Percentiles rank a stretch among this genome's conserved stretches.
phyloP scores from a whole-genome alignment of 768 basidiomycete genomes.

The Pleurotus ostreatus region DNA sequence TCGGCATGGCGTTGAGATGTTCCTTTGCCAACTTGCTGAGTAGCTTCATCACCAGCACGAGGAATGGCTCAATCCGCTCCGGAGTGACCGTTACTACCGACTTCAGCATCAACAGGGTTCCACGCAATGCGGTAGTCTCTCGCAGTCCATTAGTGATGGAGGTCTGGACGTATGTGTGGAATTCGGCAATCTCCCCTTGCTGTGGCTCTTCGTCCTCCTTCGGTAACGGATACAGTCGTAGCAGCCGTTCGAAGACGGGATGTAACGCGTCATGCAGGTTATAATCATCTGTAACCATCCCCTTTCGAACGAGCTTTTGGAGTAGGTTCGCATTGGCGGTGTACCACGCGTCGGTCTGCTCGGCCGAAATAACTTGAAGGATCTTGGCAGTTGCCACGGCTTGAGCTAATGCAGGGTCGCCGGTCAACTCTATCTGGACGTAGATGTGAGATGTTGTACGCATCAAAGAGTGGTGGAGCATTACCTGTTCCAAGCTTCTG shows the following conservation, averaged over 20 bases:
- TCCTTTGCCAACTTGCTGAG: conserved; percentile 86
- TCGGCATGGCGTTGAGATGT: conserved; percentile 59
- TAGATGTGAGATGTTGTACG: conserved; percentile 4
- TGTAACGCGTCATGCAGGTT: conserved; percentile 77
- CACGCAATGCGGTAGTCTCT: conserved; percentile 66
- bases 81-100: conserved; percentile 78
- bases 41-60: conserved; percentile 72
- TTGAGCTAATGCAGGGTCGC: conserved; percentile 58
- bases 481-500: conserved; percentile 75
- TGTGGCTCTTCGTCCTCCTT: conserved; percentile 73
- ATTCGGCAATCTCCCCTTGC: conserved; percentile 65
- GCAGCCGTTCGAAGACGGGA: conserved; percentile 77
- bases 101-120: conserved; percentile 83
- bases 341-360: conserved; percentile 85
- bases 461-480: not conserved
- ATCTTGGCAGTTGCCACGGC: conserved; percentile 85
- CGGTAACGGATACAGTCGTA: conserved; percentile 72
- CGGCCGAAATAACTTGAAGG: conserved; percentile 77
- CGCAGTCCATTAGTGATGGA: conserved; percentile 79
- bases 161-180: conserved; percentile 72
- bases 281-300: conserved; percentile 76
- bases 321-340: conserved; percentile 63
- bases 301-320: conserved; percentile 83
- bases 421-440: conserved; percentile 64
- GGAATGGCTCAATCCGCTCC: conserved; percentile 81